Evolutionary conservation across 495 filamentous ascomycete species (phyloP).

Genomic region (Daldinia decipiens): DNA sequence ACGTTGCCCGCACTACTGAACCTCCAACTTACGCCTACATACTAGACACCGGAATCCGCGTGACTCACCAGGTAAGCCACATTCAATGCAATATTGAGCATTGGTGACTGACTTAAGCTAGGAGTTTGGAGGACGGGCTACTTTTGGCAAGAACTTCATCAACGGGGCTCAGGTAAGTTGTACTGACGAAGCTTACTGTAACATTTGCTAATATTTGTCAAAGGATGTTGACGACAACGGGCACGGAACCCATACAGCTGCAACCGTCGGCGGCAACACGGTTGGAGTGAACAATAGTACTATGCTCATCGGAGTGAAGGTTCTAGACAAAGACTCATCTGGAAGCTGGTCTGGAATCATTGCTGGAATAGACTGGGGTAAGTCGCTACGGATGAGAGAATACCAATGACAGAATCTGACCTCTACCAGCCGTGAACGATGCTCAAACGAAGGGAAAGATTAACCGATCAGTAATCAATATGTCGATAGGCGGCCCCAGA

Average conservation of each 20-base stretch:
- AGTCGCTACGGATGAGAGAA: neutral
- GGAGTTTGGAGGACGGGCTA: slow-evolving; percentile 63
- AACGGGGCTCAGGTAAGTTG: slow-evolving; percentile 36
- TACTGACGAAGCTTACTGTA: neutral
- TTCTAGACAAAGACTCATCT: slow-evolving; percentile 55
- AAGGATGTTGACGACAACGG: slow-evolving; percentile 58
- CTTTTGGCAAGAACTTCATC: slow-evolving; percentile 59
- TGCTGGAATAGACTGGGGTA: slow-evolving; percentile 60
- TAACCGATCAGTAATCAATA: slow-evolving; percentile 54
- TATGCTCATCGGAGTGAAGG: slow-evolving; percentile 66
- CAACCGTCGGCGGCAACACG: slow-evolving; percentile 63
- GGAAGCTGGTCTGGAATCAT: slow-evolving; percentile 57
- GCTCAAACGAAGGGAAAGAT: slow-evolving; percentile 39
- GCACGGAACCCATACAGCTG: slow-evolving; percentile 69
- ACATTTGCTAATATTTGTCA: slow-evolving; percentile 2
- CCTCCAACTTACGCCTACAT: slow-evolving; percentile 61
- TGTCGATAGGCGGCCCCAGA: slow-evolving; percentile 56
- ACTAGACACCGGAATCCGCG: slow-evolving; percentile 64
- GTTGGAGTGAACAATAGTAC: slow-evolving; percentile 68
- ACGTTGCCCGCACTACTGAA: slow-evolving; percentile 42
- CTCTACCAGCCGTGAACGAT: slow-evolving; percentile 48
- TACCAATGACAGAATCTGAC: neutral
- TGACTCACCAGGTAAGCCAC: slow-evolving; percentile 50
- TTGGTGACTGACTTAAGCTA: slow-evolving; percentile 29
- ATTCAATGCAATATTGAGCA: neutral